Base-by-base conservation (phyloP, 306 rosid species). In the Medicago arabica region DNA sequence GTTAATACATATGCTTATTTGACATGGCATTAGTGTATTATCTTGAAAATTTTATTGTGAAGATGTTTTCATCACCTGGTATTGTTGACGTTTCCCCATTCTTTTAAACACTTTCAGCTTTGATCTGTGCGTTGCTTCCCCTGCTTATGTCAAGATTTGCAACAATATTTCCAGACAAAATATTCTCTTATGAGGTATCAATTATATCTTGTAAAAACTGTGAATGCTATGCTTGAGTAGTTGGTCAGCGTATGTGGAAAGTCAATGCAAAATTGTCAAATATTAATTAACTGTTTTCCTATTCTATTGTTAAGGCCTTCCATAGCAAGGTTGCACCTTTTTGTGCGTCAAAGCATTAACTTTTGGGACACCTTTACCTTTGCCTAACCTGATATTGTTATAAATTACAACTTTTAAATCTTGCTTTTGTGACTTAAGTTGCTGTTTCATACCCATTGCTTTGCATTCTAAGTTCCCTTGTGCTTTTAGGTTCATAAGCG, bases 111-210 rank as follows among this genome's bases (percentile, higher is more conserved):
- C 81, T 85, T 82, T 74, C 97, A 95, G 98, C 98, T 81, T 88
- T 92, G 87, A 83, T 92, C 53, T 92, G 98, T 86, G 96, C 98
- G 28, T 89, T 90, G 89, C 79, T 95, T 80, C 96, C 97, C 55
- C 83, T 90, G 69, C 96, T 95, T 55, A 84, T 95, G 98, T 86
- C 97, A 83, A 90, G 96, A 86, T 87, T 75, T 81, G 83, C 93
- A 75, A 85, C 95, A 80, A 78, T 90, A 74, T 92, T 95, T 86
- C 93, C 97, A 7, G 97, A 95, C 79, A 87, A 85, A 87, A 79
- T 63, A 82, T 90, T 85, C 81, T 92, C 91, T 41, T 88, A 83
- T 80, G 91, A 92, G 97, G 98, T 92, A 77, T 75, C 79, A 19
- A 40, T 59, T 73, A 67, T 83, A 64, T 57, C 69, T 67, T 74